Evolutionary conservation across 2,329 filamentous ascomycete genomes (phyloP).

Genomic region (Dendrostoma leiphaemia): DNA sequence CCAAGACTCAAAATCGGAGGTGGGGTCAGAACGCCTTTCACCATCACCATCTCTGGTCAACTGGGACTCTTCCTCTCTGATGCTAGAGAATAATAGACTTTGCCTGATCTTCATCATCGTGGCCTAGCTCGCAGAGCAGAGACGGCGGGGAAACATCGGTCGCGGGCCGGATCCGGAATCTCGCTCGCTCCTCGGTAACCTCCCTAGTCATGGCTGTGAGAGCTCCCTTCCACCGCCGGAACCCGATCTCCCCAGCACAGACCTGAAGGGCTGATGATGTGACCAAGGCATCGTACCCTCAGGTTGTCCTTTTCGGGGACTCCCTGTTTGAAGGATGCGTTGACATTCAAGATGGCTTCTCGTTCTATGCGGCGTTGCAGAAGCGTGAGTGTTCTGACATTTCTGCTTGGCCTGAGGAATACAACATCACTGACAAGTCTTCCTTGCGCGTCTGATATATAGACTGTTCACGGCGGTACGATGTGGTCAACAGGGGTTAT

Average conservation of each 20-base stretch:
- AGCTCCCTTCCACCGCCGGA: not conserved
- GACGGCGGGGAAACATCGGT: no score
- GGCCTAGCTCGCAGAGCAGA: no score
- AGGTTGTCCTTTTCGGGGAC: conserved; percentile 85
- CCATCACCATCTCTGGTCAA: no score
- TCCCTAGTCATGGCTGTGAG: conserved; percentile 16
- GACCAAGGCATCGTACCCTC: conserved; percentile 59
- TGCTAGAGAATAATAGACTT: no score
- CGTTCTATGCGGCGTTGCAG: conserved; percentile 70
- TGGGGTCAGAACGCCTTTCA: no score
- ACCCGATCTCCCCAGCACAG: no score
- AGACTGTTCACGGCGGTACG: conserved; percentile 76
- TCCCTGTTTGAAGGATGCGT: conserved; percentile 75
- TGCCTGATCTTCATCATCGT: no score
- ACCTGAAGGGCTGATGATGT: no score
- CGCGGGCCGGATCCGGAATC: no score
- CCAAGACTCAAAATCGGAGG: no score
- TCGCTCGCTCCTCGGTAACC: no score
- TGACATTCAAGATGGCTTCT: conserved; percentile 65
- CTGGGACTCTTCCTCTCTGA: no score
- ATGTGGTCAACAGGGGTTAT: conserved; percentile 86
- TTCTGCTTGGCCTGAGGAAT: not conserved
- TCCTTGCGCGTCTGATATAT: not conserved
- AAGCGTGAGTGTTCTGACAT: conserved; percentile 48
- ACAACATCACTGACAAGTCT: not conserved